Conservation (phyloP, 176 grass and related monocot species). For the Aechmea fasciata region DNA sequence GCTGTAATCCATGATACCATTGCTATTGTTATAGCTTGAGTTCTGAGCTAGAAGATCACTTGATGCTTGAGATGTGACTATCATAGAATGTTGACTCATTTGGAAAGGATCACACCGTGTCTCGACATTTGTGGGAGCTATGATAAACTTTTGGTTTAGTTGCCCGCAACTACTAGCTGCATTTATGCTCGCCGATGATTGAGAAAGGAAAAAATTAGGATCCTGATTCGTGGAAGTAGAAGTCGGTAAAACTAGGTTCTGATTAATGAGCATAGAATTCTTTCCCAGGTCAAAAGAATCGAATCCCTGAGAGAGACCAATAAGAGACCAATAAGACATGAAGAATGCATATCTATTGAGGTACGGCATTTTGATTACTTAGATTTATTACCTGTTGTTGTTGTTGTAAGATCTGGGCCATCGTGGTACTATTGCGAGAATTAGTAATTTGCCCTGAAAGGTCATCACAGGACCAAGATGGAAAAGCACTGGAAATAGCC, state of each 20-base stretch:
- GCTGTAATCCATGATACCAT: slow-evolving; percentile 33
- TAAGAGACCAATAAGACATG: slow-evolving; percentile 72
- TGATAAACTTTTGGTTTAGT: neutral
- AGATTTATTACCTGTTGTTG: slow-evolving; percentile 33
- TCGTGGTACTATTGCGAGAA: slow-evolving; percentile 44
- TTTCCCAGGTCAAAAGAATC: slow-evolving; percentile 45
- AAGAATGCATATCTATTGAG: slow-evolving; percentile 65
- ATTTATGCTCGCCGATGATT: slow-evolving; percentile 34
- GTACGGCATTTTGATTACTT: slow-evolving; percentile 47
- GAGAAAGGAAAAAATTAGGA: slow-evolving; percentile 31
- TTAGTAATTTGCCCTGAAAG: slow-evolving; percentile 37
- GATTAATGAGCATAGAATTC: slow-evolving; percentile 32
- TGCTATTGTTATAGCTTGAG: slow-evolving; percentile 33
- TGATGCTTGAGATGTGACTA: slow-evolving; percentile 30
- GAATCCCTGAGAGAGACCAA: slow-evolving; percentile 59
- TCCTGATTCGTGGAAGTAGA: slow-evolving; percentile 60
- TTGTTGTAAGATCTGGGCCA: slow-evolving; percentile 44
- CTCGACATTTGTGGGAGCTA: slow-evolving; percentile 49
- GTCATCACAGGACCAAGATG: slow-evolving; percentile 55
- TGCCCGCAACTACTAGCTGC: slow-evolving; percentile 42
- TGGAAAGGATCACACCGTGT: slow-evolving; percentile 26
- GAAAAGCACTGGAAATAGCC: slow-evolving; percentile 40
- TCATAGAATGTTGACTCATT: slow-evolving; percentile 34
- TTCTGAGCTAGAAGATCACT: slow-evolving; percentile 4
- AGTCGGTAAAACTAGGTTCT: slow-evolving; percentile 43